Conservation (phyloP, 176 grass and related monocot genomes). For the Saccharum officinarum region DNA sequence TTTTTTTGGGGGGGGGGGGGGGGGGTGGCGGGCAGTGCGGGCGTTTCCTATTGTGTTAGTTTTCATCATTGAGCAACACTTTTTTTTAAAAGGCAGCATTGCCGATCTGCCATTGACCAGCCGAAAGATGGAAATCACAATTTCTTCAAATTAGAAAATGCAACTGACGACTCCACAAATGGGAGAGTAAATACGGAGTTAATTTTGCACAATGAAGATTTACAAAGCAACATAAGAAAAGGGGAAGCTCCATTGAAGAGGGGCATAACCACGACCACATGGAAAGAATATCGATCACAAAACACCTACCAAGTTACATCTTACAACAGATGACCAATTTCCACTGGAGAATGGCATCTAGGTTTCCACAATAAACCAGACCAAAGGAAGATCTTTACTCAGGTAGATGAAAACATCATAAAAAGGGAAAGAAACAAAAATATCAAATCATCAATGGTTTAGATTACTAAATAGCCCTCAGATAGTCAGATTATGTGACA, state of each 20-base stretch:
- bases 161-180: not conserved
- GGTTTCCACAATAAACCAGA: not conserved
- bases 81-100: too few relatives aligned
- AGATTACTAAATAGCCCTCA: conserved; percentile 2
- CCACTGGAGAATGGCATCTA: not conserved
- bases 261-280: not conserved
- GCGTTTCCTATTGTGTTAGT: too few relatives aligned
- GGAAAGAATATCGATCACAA: not conserved
- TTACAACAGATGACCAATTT: too few relatives aligned
- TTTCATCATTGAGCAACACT: too few relatives aligned
- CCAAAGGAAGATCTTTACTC: not conserved
- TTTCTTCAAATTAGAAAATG: not conserved
- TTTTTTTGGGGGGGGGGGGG: too few relatives aligned
- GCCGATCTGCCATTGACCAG: too few relatives aligned
- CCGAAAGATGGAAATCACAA: not conserved
- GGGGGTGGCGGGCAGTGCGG: too few relatives aligned
- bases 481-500: not conserved
- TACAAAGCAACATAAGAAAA: not conserved
- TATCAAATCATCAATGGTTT: not conserved
- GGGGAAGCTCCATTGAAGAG: not conserved
- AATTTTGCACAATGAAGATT: not conserved
- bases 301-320: too few relatives aligned
- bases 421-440: not conserved
- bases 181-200: not conserved
- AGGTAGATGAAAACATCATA: not conserved